Conservation (phyloP, 78 protist species). For the Chrysochromulina tobinii region DNA sequence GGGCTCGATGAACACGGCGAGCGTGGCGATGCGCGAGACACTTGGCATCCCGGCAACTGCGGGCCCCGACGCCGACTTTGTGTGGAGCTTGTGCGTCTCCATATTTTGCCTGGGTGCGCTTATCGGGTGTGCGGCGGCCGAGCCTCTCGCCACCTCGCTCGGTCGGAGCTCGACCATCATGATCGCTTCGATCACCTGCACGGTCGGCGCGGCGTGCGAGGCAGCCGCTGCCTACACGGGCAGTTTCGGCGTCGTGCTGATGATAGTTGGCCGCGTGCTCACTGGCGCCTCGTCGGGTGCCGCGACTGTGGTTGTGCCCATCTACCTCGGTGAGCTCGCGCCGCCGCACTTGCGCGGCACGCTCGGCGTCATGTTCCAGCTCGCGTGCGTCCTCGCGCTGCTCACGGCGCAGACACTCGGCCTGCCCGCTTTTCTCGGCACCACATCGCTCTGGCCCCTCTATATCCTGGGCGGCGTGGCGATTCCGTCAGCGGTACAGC, state of each 20-base stretch:
- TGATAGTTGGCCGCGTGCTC: background rate
- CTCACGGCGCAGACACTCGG: background rate
- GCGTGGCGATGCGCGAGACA: background rate
- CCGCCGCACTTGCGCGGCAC: conserved; percentile 37
- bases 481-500: background rate
- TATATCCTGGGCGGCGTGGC: background rate
- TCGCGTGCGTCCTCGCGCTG: background rate
- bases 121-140: background rate
- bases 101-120: conserved; percentile 25
- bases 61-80: background rate
- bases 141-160: too few species aligned
- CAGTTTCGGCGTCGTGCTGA: background rate
- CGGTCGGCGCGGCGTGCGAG: background rate
- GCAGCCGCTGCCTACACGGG: background rate
- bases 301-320: conserved; percentile 21
- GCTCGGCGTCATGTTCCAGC: background rate
- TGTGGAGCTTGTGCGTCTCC: background rate
- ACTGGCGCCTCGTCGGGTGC: conserved; percentile 1
- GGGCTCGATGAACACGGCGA: conserved; percentile 14
- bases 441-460: background rate
- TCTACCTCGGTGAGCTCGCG: conserved; percentile 22
- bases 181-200: background rate
- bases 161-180: background rate
- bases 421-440: background rate
- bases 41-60: background rate